A percentile compares a stretch with the other conserved stretches of the same genome.
Evolutionary conservation across 116 monocot species (phyloP).

Genomic region (Cymodocea nodosa): DNA sequence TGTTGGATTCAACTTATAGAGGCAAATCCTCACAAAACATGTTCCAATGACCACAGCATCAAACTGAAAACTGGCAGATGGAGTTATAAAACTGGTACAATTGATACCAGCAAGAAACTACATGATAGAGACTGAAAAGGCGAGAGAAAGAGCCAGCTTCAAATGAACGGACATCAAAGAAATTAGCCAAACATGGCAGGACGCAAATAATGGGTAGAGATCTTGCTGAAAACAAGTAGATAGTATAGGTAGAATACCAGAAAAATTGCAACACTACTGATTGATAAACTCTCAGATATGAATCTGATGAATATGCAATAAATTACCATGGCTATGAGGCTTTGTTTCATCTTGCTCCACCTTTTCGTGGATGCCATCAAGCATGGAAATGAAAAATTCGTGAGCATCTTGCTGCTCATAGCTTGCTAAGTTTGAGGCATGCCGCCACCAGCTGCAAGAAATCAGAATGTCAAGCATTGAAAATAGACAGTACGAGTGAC

Average conservation of each 20-base stretch:
- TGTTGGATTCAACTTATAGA: too few species aligned
- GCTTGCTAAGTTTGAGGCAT: conserved; percentile 75
- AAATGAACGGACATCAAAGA: too few species aligned
- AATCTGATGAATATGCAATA: not conserved
- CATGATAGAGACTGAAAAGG: not conserved
- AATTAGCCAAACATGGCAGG: too few species aligned
- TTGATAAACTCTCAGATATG: not conserved
- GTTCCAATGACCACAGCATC: too few species aligned
- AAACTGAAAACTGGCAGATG: too few species aligned
- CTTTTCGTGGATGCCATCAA: conserved; percentile 75
- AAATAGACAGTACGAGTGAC: not conserved
- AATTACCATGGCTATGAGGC: conserved; percentile 31
- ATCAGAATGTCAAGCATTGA: not conserved
- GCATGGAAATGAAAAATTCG: conserved; percentile 85
- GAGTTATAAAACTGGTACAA: too few species aligned
- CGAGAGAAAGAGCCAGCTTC: not conserved
- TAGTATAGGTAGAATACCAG: not conserved
- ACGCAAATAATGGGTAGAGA: too few species aligned
- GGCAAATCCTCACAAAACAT: too few species aligned
- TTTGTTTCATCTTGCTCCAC: conserved; percentile 29
- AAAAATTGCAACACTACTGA: not conserved
- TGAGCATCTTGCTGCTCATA: conserved; percentile 92
- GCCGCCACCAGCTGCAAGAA: conserved; percentile 75
- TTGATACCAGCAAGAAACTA: too few species aligned
- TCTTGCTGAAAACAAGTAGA: too few species aligned